Evolutionary conservation across 352 stramenopile genomes (phyloP), one percentile per base, ranked within the genome.

Genomic region (Globisporangium carolinianum): DNA sequence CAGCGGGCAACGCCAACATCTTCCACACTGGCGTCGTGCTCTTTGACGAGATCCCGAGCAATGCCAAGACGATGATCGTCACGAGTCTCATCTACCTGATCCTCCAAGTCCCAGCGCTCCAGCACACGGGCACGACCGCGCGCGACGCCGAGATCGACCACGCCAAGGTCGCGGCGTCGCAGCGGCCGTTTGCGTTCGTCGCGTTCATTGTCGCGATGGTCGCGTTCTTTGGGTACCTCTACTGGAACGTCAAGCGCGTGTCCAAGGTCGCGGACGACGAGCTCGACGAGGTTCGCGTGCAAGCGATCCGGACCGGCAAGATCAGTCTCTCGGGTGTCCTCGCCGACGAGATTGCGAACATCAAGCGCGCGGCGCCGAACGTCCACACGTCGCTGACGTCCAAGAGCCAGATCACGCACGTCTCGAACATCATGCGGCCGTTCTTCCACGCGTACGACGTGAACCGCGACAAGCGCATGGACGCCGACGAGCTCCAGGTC

Each of bases 41-140:
- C 41, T 88, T 91, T 52, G 76, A 87, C 45, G 82, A 94, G 65
- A 96, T 98, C 58, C 75, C 77, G 53, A 86, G 86, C 47, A 96
- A 92, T 58, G 90, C 86, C 53, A 80, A 80, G 55, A 92, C 96
- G 56, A 98, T 98, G 88, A 83, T 97, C 39, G 55, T 90, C 50
- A 98, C 95, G 32, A 88, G 87, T 24, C 66, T 98, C 58, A 96
- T 97, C 62, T 99, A 98, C 69, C 78, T 99, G 50, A 89, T 99
- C 45, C 91, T 98, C 60, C 93, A 98, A 70, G 67, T 97, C 46
- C 93, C 91, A 1, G 94, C 94, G 18, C 81, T 96, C 10, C 81
- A 84, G 53, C 98, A 95, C 77, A 89, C 97, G 15, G 83, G 83
- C 36, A 91, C 79, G 18, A 57, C 58, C 24, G 51, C 52, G 10